phyloP scores from a whole-genome alignment of 805 yeast genomes.

The Metschnikowia vanudenii region DNA sequence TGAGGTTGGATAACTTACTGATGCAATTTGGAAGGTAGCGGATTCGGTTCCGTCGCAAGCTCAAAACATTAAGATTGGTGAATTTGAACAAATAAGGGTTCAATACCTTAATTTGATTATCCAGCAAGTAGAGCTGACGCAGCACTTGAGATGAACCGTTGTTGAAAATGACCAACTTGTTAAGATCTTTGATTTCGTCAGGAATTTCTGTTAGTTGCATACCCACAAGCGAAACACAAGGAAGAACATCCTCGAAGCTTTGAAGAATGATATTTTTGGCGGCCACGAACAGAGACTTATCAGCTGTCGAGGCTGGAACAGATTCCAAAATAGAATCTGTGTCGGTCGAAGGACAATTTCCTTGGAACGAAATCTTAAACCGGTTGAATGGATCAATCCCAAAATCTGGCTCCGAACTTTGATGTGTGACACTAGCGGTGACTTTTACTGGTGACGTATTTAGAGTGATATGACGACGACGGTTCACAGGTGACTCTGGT shows the following conservation, averaged over 20 bases:
- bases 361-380: slow-evolving; percentile 28
- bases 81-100: slow-evolving; percentile 53
- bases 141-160: slow-evolving; percentile 23
- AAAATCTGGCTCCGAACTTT: slow-evolving; percentile 44
- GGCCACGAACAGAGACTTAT: slow-evolving; percentile 12
- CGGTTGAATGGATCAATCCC: slow-evolving; percentile 52
- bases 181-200: slow-evolving; percentile 56
- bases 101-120: slow-evolving; percentile 47
- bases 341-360: slow-evolving; percentile 35
- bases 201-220: slow-evolving; percentile 51
- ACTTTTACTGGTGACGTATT: slow-evolving; percentile 15
- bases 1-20: slow-evolving; percentile 31
- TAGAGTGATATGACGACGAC: slow-evolving; percentile 7
- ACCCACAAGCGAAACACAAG: slow-evolving; percentile 47
- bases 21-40: slow-evolving; percentile 22
- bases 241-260: slow-evolving; percentile 47
- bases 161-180: slow-evolving; percentile 48
- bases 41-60: slow-evolving; percentile 46
- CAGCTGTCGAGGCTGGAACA: slow-evolving; percentile 12
- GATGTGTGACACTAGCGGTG: slow-evolving; percentile 1
- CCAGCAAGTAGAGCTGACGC: slow-evolving; percentile 51
- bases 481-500: slow-evolving; percentile 30
- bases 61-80: slow-evolving; percentile 49
- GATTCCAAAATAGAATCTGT: slow-evolving; percentile 22
- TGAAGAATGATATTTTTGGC: slow-evolving; percentile 44